Evolutionary conservation across 192 early-diverging fungal species (phyloP).

Genomic region (Coemansia sp.): DNA sequence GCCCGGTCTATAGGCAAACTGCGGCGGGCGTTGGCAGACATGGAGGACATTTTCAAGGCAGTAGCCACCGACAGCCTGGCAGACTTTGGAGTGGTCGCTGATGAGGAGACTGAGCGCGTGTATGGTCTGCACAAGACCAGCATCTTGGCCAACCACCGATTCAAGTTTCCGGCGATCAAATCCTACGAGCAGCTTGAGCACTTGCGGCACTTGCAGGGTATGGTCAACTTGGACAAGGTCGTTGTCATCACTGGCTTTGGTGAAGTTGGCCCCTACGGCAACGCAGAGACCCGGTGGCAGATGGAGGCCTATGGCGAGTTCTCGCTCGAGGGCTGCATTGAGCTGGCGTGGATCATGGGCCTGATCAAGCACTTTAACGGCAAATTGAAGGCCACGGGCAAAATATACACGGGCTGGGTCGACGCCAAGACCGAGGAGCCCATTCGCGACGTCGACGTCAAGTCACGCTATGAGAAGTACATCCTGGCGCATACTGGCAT

Average conservation of each 20-base stretch:
- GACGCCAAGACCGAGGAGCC: conserved; percentile 77
- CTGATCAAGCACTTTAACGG: conserved; percentile 82
- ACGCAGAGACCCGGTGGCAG: conserved; percentile 92
- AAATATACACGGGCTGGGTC: conserved; percentile 75
- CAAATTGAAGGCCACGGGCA: conserved; percentile 33
- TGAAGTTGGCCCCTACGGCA: conserved; percentile 91
- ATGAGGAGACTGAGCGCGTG: conserved; percentile 63
- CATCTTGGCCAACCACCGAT: conserved; percentile 88
- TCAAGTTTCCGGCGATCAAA: conserved; percentile 71
- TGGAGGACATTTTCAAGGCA: conserved; percentile 81
- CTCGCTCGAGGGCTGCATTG: conserved; percentile 69
- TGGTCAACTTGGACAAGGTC: conserved; percentile 87
- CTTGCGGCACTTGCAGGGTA: conserved; percentile 58
- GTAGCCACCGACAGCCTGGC: conserved; percentile 72
- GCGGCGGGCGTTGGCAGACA: conserved; percentile 65
- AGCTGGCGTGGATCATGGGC: conserved; percentile 98
- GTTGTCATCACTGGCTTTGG: conserved; percentile 91
- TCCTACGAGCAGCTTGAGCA: conserved; percentile 66
- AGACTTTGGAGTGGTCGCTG: conserved; percentile 75
- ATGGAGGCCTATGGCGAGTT: conserved; percentile 83
- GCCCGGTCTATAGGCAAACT: conserved; percentile 1
- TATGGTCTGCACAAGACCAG: conserved; percentile 81
- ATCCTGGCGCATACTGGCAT: conserved; percentile 88
- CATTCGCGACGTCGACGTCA: conserved; percentile 81
- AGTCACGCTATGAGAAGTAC: conserved; percentile 86